Base-by-base conservation (phyloP, 352 stramenopile species). In the Thalassiosira sp. region DNA sequence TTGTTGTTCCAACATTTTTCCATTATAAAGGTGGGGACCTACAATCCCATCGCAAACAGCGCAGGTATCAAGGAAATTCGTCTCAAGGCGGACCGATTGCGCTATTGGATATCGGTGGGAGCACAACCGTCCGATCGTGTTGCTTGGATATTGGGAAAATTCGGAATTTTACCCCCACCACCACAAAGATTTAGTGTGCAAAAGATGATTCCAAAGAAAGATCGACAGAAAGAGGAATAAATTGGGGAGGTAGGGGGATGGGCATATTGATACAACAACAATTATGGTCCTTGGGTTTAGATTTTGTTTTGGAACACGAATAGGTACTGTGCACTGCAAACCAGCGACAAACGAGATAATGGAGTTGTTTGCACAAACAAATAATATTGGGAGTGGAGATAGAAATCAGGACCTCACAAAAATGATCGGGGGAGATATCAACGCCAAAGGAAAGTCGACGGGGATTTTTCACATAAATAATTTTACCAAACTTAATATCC, bases 11-110 rank as follows among this genome's bases (percentile, higher is more conserved):
- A n/a, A n/a, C n/a, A 52, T 49, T 42, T 7, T 66, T 68, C 10
- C 25, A 68, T n/a, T 61, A 37, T 35, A 37, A 42, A 94, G 83
- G 69, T 97, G n/a, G 94, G 94, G 51, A 96, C 91, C 0, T 97
- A 97, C 80, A 94, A 97, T 78, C 94, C 94, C 13, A 85, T 96
- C 27, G 85, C 94, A 13, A 90, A 85, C 16, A 79, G 68, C 24
- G 81, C 86, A 33, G 93, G 93, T 5, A 87, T 94, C 25, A 96
- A 96, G 73, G 91, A 96, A 85, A 90, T 97, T 37, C 78, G 90
- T 33, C 78, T 96, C 16, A 95, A 96, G 53, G 81, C 87, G 27
- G 91, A 96, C 71, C 73, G 90, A 48, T 61, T 96, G 25, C 89
- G 90, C 43, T 97, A 96, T 81, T 96, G 93, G 94, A 67, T 96